Evolutionary conservation across 23 red algal species (phyloP), one percentile per base, ranked within the genome.

Genomic region (Cyanidium caldarium): DNA sequence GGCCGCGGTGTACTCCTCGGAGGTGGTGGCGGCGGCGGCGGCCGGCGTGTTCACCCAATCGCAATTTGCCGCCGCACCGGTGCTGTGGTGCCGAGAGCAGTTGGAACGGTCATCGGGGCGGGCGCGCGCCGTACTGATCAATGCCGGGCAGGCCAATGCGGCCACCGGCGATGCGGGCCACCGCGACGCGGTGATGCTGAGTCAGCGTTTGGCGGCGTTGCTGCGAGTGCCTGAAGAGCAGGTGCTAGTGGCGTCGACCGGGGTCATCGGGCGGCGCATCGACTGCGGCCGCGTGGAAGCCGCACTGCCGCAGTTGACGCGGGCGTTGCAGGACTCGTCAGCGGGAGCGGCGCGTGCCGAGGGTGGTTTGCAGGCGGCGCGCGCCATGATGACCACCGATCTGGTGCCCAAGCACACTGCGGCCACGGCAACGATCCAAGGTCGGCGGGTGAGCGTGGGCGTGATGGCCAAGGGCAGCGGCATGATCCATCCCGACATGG

Each of bases 401-500:
- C 73, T 96, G 65, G 75, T 72, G 38, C 65, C 46, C 38, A 96
- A 96, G 51, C 42, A 83, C 68, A 74, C 72, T 23, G 78, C 78
- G 0, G 74, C 69, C 38, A 58, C 68, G 65, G 80, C 71, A 7
- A 70, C 43, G 41, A 65, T 94, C 1, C n/a, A 61, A 10, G 84
- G 84, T 21, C 69, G 57, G 30, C 65, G 36, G 20, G 84, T 87
- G 1, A 70, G 65, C 0, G 84, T 88, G 19, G 91, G 91, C 19
- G 91, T 79, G 36, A 96, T 96, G 91, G 82, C 83, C 42, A 96
- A 96, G 41, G 91, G 91, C 3, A 82, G 75, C 19, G 91, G 91
- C 42, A 96, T 96, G 91, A 96, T 96, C 72, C 91, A 96, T 76
- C 91, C 91, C 19, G 71, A 88, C 37, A 96, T 96, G 91, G 91